A percentile compares a stretch with the other conserved stretches of the same genome.
These are phyloP conservation scores for Puccinia triticina DNA, from an alignment of 1,284 basidiomycete species.

Conservation along the genomic window DNA sequence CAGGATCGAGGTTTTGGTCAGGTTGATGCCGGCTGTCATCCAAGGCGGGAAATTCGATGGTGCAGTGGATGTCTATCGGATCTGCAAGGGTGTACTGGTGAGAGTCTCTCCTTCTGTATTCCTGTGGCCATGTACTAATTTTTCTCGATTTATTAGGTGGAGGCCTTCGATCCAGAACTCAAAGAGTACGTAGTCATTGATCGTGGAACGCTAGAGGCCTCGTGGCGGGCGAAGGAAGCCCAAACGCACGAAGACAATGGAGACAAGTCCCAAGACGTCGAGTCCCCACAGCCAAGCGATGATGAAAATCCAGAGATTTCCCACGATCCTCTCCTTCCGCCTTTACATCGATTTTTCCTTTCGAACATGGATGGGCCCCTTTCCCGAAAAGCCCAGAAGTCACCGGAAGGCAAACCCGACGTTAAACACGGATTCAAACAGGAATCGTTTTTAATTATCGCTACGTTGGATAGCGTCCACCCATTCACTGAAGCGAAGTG, in stretches of 20 bases:
- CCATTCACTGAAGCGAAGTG: conserved; percentile 92
- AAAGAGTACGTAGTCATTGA: conserved; percentile 56
- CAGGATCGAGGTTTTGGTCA: conserved; percentile 78
- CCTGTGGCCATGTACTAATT: too few relatives aligned
- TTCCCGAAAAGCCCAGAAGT: neutral
- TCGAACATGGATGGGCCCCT: neutral
- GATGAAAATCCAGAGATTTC: conserved; percentile 20
- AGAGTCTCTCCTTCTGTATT: too few relatives aligned
- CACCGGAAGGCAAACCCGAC: neutral
- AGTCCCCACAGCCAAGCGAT: conserved; percentile 17
- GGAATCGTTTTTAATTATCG: conserved; percentile 60
- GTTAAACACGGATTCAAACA: conserved; percentile 33
- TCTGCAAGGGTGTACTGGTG: conserved; percentile 72
- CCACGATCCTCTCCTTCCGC: conserved; percentile 55
- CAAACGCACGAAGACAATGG: neutral
- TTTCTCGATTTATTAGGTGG: conserved; percentile 65
- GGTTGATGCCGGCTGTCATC: conserved; percentile 61
- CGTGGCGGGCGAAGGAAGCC: conserved; percentile 50
- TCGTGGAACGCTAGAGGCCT: conserved; percentile 53
- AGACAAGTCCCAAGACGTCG: neutral
- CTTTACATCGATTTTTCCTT: conserved; percentile 55
- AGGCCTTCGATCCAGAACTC: conserved; percentile 72
- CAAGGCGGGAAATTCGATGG: conserved; percentile 60
- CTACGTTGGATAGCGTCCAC: conserved; percentile 77
- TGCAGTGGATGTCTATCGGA: conserved; percentile 65